phyloP scores from a whole-genome alignment of 2,329 filamentous ascomycete species.

The Diaporthe eres region DNA sequence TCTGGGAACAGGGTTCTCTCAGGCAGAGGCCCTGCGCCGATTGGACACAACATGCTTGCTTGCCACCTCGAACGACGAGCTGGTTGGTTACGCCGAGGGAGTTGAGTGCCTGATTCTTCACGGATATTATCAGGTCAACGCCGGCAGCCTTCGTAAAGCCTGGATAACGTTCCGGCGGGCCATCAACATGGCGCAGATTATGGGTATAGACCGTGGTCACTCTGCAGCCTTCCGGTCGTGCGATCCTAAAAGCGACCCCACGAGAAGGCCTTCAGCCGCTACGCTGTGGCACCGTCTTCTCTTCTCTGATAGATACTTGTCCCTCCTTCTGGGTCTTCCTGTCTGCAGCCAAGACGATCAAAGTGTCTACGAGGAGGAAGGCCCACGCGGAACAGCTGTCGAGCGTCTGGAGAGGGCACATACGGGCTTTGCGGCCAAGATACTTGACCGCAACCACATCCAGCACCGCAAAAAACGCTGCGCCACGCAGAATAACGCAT shows the following conservation, averaged over 20 bases:
- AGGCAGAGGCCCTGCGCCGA: conserved; percentile 49
- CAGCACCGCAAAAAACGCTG: conserved; percentile 41
- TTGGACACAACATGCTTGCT: conserved; percentile 53
- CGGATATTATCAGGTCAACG: conserved; percentile 64
- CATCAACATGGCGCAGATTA: conserved; percentile 64
- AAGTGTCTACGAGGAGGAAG: conserved; percentile 53
- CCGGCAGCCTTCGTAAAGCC: conserved; percentile 66
- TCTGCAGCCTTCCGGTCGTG: conserved; percentile 55
- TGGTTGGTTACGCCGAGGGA: conserved; percentile 66
- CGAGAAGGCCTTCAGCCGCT: conserved; percentile 48
- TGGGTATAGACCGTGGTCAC: conserved; percentile 60
- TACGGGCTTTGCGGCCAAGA: conserved; percentile 57
- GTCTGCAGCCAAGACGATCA: conserved; percentile 58
- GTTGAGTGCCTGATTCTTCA: conserved; percentile 66
- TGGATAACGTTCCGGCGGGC: conserved; percentile 67
- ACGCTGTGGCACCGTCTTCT: conserved; percentile 65
- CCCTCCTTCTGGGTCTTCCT: conserved; percentile 65
- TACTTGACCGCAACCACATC: conserved; percentile 62
- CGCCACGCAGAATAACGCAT: conserved; percentile 45
- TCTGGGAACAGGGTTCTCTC: conserved; percentile 47
- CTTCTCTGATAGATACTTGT: conserved; percentile 64
- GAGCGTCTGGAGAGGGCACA: conserved; percentile 63
- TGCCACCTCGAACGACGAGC: conserved; percentile 65
- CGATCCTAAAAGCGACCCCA: conserved; percentile 52
- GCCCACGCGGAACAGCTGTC: conserved; percentile 46